A percentile compares a stretch with the other conserved stretches of the same genome.
Evolutionary conservation across 495 filamentous ascomycete genomes (phyloP).

Genomic region (Neurospora sp.): DNA sequence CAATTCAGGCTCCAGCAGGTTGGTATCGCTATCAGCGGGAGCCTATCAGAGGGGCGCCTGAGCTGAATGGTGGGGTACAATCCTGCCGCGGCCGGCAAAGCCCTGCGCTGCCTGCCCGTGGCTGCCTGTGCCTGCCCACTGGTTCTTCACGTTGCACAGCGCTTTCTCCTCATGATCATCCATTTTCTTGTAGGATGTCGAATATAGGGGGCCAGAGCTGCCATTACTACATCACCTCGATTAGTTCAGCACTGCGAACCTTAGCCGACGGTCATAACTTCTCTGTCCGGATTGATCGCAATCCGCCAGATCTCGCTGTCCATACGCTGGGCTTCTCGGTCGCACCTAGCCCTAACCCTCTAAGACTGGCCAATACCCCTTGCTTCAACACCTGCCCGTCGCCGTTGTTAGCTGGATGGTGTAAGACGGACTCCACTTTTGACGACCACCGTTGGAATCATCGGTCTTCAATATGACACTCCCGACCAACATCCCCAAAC

Average conservation of each 20-base stretch:
- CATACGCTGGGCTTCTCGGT: background rate
- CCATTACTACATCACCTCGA: too few species aligned
- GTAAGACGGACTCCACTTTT: background rate
- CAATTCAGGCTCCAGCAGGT: background rate
- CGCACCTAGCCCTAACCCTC: background rate
- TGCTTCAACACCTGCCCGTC: background rate
- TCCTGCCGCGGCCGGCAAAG: background rate
- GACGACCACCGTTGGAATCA: background rate
- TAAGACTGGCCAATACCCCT: background rate
- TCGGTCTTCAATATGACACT: background rate
- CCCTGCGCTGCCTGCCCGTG: background rate
- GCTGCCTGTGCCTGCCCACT: background rate
- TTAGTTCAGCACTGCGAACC: too few species aligned
- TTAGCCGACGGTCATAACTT: too few species aligned
- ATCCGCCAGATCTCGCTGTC: background rate
- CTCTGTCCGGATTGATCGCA: too few species aligned
- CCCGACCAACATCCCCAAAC: too few species aligned
- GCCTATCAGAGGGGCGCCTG: background rate
- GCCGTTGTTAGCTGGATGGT: background rate
- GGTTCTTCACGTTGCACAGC: background rate
- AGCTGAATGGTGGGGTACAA: background rate
- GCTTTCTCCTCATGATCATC: background rate
- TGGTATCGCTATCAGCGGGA: background rate
- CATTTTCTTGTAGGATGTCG: background rate
- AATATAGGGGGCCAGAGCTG: too few species aligned